A percentile compares a stretch with the other conserved stretches of the same genome.
Evolutionary conservation across 2,329 filamentous ascomycete genomes (phyloP).

Genomic region (Davidsoniella neocaledoniae): DNA sequence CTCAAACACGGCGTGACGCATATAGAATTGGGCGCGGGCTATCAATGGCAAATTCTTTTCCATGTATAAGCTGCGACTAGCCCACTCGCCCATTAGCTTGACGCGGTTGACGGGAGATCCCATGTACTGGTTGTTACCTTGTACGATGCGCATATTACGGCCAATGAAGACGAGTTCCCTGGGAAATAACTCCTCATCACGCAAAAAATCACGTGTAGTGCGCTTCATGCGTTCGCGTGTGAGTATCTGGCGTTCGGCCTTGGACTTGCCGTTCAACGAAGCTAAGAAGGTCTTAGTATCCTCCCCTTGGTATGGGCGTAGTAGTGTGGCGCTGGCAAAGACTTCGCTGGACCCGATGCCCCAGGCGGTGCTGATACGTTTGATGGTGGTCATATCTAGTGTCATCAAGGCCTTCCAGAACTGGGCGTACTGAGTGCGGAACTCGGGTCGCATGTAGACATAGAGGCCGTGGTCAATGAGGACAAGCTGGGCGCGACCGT

Average conservation of each 20-base stretch:
- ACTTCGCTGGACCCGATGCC: slow-evolving; percentile 71
- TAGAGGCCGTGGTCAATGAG: slow-evolving; percentile 96
- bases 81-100: slow-evolving; percentile 89
- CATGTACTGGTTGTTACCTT: slow-evolving; percentile 82
- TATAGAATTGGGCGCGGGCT: slow-evolving; percentile 51
- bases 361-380: slow-evolving; percentile 59
- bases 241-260: slow-evolving; percentile 65
- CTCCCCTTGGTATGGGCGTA: slow-evolving; percentile 82
- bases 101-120: slow-evolving; percentile 81
- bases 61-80: slow-evolving; percentile 65
- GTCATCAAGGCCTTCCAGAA: slow-evolving; percentile 94
- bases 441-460: slow-evolving; percentile 70
- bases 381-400: slow-evolving; percentile 73
- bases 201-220: slow-evolving; percentile 49
- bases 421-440: slow-evolving; percentile 68
- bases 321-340: slow-evolving; percentile 77
- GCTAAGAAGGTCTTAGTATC: slow-evolving; percentile 49
- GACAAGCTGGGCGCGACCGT: slow-evolving; percentile 73
- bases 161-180: slow-evolving; percentile 86
- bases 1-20: slow-evolving; percentile 68
- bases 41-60: slow-evolving; percentile 44
- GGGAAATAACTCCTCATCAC: slow-evolving; percentile 76
- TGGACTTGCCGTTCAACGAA: slow-evolving; percentile 40
- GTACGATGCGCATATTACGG: slow-evolving; percentile 80
- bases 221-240: slow-evolving; percentile 78